Percentiles rank a stretch among this genome's conserved stretches.
Conservation (phyloP, 225 moss, liverwort and hornwort genomes). For the Physcomitrellopsis africana region DNA sequence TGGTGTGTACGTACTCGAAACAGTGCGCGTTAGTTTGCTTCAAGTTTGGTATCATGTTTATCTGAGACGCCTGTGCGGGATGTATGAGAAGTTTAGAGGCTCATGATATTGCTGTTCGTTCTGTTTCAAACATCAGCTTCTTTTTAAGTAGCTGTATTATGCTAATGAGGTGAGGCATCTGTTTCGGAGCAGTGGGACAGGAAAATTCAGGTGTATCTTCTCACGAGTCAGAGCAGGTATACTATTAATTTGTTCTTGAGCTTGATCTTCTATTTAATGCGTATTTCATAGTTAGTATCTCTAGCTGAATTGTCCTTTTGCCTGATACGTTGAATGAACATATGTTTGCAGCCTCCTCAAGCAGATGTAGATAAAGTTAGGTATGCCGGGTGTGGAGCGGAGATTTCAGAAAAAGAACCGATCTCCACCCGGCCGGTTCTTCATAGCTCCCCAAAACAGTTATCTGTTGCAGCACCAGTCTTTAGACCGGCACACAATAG, state of each 20-base stretch:
- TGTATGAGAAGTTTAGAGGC: constrained; percentile 1
- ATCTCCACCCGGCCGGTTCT: not conserved
- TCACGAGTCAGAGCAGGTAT: constrained; percentile 42
- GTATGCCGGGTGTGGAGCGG: constrained; percentile 22
- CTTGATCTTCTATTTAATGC: not conserved
- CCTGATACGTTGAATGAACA: constrained; percentile 13
- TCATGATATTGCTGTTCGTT: not conserved
- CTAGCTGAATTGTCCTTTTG: not conserved
- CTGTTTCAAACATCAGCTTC: not conserved
- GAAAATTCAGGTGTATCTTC: constrained; percentile 38
- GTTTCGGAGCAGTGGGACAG: constrained; percentile 43
- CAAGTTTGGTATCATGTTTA: constrained; percentile 12
- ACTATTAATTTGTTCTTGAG: constrained; percentile 2
- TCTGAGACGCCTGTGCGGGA: constrained; percentile 13
- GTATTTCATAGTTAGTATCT: not conserved
- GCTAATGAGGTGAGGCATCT: constrained; percentile 24
- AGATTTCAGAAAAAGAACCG: constrained; percentile 14
- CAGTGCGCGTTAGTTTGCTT: not conserved
- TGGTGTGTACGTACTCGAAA: constrained; percentile 1
- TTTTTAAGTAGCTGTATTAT: constrained; percentile 10
- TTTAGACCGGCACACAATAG: constrained; percentile 21
- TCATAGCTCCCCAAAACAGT: constrained; percentile 22
- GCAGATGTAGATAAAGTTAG: constrained; percentile 20
- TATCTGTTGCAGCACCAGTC: constrained; percentile 33
- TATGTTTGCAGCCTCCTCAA: constrained; percentile 16